Evolutionary conservation across 2,329 filamentous ascomycete genomes (phyloP), one percentile per base, ranked within the genome.

Genomic region (Mariannaea sp.): DNA sequence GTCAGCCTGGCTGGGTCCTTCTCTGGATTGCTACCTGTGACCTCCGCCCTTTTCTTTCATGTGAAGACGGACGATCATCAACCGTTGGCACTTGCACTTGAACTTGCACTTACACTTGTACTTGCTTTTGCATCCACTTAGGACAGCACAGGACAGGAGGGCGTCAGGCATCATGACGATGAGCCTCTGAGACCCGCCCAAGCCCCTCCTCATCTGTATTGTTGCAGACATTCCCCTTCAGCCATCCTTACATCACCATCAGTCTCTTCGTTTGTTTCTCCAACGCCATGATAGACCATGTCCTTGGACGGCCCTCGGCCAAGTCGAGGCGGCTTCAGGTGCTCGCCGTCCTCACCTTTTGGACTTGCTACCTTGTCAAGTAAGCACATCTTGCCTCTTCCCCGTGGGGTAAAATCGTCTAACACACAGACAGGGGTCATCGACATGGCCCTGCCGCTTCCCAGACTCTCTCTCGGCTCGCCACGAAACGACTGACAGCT

Each of bases 271-370:
- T 27, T 49, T 32, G 17, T 26, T 52, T 22, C 8, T 14, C 33
- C 55, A 62, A 45, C 55, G 64, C 46, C 55, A 85, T 85, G 82
- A 75, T 85, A 85, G 93, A 97, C 74, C 93, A 97, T 79, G 88
- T 97, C 52, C 80, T 97, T 42, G 93, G 93, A 58, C 86, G 91
- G 60, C 93, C 93, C 27, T 97, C 92, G 56, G 86, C 89, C 68
- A 90, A 93, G 76, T 96, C 95, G 67, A 86, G 93, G 59, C 91
- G 95, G 68, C 87, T 95, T 44, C 93, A 97, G 73, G 92, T 99
- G 64, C 83, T 97, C 61, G 87, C 89, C 17, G 94, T 97, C 12
- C 81, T 97, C 49, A 86, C 89, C 0, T 94, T 97, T 69, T 99
- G 94, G 94, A 88, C 89, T 5, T 75, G 87, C 40, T 97, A 97